Conservation (phyloP, 2,329 filamentous ascomycete genomes). For the Fusarium sp. region DNA sequence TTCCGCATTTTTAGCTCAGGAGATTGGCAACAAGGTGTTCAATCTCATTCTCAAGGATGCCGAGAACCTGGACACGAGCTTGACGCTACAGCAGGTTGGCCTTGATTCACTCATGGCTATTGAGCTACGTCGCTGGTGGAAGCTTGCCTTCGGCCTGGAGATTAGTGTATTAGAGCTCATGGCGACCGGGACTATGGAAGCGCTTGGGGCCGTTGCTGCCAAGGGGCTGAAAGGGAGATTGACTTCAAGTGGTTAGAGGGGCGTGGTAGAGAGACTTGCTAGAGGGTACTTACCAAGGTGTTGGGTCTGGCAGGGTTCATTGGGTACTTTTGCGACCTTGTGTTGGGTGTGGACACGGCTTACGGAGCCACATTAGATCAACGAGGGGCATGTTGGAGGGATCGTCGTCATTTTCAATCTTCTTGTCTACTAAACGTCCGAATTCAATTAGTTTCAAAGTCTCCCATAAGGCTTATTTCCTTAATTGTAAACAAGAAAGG, state of each 20-base stretch:
- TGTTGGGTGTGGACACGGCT: not conserved
- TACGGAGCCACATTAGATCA: not conserved
- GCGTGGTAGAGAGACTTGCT: not conserved
- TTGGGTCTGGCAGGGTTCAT: not conserved
- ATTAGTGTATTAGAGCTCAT: conserved; percentile 3
- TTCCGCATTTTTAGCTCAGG: not conserved
- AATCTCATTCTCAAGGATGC: not conserved
- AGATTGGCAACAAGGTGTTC: conserved; percentile 4
- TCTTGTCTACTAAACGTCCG: too few species aligned
- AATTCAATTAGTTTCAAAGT: too few species aligned
- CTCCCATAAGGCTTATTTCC: too few species aligned
- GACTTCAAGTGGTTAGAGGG: not conserved
- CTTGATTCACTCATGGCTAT: conserved; percentile 6
- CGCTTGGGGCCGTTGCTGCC: not conserved
- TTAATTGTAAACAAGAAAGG: too few species aligned
- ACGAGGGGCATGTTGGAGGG: not conserved
- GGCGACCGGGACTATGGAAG: not conserved
- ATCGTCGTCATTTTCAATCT: too few species aligned
- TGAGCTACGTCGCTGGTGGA: conserved; percentile 6
- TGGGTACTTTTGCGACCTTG: not conserved
- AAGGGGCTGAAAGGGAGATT: not conserved
- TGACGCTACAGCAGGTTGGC: not conserved
- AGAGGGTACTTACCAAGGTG: not conserved
- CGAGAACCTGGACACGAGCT: conserved; percentile 2
- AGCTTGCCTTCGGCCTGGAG: not conserved